Evolutionary conservation across 1,284 basidiomycete species (phyloP).

Genomic region (Irpex lacteus): DNA sequence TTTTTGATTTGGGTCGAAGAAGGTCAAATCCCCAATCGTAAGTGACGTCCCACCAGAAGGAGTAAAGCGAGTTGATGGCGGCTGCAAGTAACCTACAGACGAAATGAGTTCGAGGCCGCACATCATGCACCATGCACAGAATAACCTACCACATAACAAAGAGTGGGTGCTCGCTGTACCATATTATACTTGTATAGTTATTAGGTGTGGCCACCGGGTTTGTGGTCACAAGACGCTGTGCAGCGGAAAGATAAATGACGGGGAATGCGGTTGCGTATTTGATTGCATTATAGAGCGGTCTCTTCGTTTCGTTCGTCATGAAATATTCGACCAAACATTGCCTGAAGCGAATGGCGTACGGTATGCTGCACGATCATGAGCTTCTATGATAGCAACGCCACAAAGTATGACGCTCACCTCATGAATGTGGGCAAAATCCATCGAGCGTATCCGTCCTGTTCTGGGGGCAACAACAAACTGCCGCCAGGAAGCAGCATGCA

Average conservation of each 20-base stretch:
- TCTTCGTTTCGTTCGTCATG: slow-evolving; percentile 61
- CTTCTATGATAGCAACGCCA: not conserved
- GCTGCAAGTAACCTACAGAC: slow-evolving; percentile 77
- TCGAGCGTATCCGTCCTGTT: slow-evolving; percentile 57
- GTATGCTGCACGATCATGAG: slow-evolving; percentile 53
- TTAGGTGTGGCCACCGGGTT: slow-evolving; percentile 53
- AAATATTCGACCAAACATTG: slow-evolving; percentile 92
- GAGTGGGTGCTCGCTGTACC: slow-evolving; percentile 76
- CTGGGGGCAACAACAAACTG: slow-evolving; percentile 64
- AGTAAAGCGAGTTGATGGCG: slow-evolving; percentile 88
- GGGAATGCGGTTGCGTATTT: slow-evolving; percentile 98
- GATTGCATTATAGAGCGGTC: slow-evolving; percentile 88
- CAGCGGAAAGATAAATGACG: slow-evolving; percentile 93
- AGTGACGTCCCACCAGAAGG: slow-evolving; percentile 99
- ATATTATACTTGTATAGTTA: slow-evolving; percentile 43
- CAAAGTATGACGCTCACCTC: slow-evolving; percentile 54
- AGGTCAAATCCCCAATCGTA: slow-evolving; percentile 96
- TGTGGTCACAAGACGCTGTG: slow-evolving; percentile 67
- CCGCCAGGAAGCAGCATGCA: slow-evolving; percentile 80
- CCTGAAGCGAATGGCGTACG: slow-evolving; percentile 88
- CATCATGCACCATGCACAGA: not conserved
- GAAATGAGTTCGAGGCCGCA: not conserved
- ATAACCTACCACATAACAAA: slow-evolving; percentile 75
- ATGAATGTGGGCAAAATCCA: slow-evolving; percentile 84
- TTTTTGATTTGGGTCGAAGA: slow-evolving; percentile 36